These are phyloP conservation scores for Alternaria sp. DNA, from an alignment of 2,329 filamentous ascomycete species.

Conservation along the genomic window DNA sequence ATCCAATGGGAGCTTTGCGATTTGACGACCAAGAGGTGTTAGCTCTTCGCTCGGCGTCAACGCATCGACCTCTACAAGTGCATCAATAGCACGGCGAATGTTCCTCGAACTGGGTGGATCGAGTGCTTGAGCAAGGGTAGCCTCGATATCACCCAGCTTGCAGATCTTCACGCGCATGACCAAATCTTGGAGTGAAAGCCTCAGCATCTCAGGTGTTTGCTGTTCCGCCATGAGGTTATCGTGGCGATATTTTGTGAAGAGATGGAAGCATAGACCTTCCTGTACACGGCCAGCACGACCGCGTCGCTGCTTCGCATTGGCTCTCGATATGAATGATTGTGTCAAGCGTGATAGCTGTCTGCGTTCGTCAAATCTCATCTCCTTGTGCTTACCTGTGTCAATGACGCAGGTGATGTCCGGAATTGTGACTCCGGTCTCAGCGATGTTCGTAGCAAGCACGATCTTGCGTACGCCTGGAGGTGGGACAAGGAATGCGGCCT, in stretches of 20 bases:
- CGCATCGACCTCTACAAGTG: conserved; percentile 90
- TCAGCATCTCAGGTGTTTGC: conserved; percentile 95
- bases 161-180: conserved; percentile 98
- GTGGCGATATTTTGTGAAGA: conserved; percentile 90
- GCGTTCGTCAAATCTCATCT: conserved; percentile 95
- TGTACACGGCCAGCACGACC: conserved; percentile 96
- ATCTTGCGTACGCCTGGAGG: conserved; percentile 87
- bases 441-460: conserved; percentile 96
- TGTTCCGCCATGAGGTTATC: conserved; percentile 86
- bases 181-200: conserved; percentile 90
- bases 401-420: conserved; percentile 97
- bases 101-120: conserved; percentile 93
- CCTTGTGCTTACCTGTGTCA: conserved; percentile 95
- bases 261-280: conserved; percentile 91
- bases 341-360: conserved; percentile 89
- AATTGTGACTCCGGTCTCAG: conserved; percentile 98
- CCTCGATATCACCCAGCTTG: conserved; percentile 91
- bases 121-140: conserved; percentile 84
- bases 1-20: conserved; percentile 89
- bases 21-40: conserved; percentile 83
- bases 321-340: conserved; percentile 93
- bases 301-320: conserved; percentile 93
- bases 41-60: conserved; percentile 82
- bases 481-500: conserved; percentile 87
- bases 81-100: conserved; percentile 90